Evolutionary conservation across 2,329 filamentous ascomycete genomes (phyloP).

Genomic region (Zymoseptoria passerinii): DNA sequence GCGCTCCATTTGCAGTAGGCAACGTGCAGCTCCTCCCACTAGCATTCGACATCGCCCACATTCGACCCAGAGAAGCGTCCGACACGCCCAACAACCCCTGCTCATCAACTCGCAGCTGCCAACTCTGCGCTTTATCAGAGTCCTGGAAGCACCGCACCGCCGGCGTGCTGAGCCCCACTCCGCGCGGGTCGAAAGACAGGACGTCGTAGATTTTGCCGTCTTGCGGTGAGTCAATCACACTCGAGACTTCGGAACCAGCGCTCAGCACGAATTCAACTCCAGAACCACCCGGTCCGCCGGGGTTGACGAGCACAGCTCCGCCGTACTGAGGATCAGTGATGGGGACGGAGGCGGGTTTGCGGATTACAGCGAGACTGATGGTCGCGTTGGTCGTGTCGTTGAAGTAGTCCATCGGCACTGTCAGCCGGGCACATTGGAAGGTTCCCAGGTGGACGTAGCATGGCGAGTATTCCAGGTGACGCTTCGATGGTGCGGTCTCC

Average conservation of each 20-base stretch:
- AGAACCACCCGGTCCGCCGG: slow-evolving; percentile 38
- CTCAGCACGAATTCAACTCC: slow-evolving; percentile 29
- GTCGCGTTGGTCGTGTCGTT: slow-evolving; percentile 11
- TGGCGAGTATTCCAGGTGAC: slow-evolving; percentile 7
- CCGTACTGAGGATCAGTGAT: slow-evolving; percentile 34
- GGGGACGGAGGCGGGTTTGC: slow-evolving; percentile 35
- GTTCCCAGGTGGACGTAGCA: slow-evolving; percentile 34
- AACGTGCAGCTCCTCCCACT: slow-evolving; percentile 24
- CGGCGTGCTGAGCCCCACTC: slow-evolving; percentile 32
- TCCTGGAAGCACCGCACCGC: slow-evolving; percentile 30
- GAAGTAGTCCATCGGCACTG: slow-evolving; percentile 38
- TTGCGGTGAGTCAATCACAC: slow-evolving; percentile 13
- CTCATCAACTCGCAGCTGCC: slow-evolving; percentile 30
- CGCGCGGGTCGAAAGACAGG: slow-evolving; percentile 39
- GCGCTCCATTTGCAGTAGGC: slow-evolving; percentile 17
- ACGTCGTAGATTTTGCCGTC: slow-evolving; percentile 35
- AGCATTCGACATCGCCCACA: slow-evolving; percentile 36
- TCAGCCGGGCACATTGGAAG: slow-evolving; percentile 42
- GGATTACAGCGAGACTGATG: slow-evolving; percentile 38
- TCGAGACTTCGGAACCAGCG: slow-evolving; percentile 16
- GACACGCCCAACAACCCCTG: slow-evolving; percentile 31
- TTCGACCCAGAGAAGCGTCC: slow-evolving; percentile 35
- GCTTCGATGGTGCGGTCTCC: slow-evolving; percentile 7
- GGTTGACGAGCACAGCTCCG: slow-evolving; percentile 37
- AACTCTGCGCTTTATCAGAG: slow-evolving; percentile 27